These are phyloP conservation scores for Phytophthora litchii DNA, from an alignment of 352 stramenopile species.

Conservation along the genomic window DNA sequence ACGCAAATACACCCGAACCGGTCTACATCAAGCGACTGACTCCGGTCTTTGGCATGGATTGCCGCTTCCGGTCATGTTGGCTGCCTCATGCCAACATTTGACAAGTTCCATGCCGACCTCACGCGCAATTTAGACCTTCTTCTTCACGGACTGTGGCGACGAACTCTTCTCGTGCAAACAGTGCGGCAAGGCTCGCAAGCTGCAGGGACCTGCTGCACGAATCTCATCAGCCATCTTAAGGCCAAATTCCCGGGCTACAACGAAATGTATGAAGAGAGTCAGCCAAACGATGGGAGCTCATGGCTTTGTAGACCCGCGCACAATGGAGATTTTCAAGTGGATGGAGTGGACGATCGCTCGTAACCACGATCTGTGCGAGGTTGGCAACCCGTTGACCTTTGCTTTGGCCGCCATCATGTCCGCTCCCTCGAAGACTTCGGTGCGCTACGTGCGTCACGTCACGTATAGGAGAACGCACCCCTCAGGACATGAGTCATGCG, in stretches of 20 bases:
- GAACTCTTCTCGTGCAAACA: background rate
- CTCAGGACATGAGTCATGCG: background rate
- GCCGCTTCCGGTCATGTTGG: too few species aligned
- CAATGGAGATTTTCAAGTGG: slow-evolving; percentile 14
- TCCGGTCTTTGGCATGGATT: too few species aligned
- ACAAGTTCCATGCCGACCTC: too few species aligned
- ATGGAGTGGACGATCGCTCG: background rate
- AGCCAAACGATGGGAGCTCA: background rate
- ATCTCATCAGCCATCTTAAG: slow-evolving; percentile 11
- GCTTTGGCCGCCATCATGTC: background rate
- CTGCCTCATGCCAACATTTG: too few species aligned
- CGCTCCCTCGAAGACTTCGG: background rate
- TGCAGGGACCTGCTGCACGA: slow-evolving; percentile 3
- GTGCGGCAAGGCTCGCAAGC: background rate
- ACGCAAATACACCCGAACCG: too few species aligned
- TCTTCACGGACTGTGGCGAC: background rate
- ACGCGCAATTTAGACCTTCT: background rate
- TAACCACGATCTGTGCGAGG: background rate
- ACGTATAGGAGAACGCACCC: too few species aligned
- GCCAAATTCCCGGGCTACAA: background rate
- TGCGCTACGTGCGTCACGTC: background rate
- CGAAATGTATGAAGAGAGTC: slow-evolving; percentile 6
- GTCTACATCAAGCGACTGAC: too few species aligned
- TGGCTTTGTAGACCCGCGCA: slow-evolving; percentile 1
- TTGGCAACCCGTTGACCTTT: background rate